Percentiles rank a stretch among this genome's conserved stretches.
Conservation (phyloP, 768 basidiomycete species). For the Tephrocybe sp. region DNA sequence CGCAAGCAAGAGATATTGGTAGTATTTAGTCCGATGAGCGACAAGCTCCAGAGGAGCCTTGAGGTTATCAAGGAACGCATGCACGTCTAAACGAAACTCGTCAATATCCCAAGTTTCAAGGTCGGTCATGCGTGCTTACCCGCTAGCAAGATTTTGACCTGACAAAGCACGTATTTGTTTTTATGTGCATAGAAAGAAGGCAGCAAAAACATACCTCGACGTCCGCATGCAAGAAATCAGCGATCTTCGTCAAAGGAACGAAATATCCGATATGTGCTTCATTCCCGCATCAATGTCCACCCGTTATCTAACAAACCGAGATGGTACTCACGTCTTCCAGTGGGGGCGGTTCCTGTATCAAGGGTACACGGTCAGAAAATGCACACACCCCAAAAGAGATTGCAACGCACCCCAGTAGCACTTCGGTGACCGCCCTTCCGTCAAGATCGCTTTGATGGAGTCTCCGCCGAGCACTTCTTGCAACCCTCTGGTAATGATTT, state of each 20-base stretch:
- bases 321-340: slow-evolving; percentile 80
- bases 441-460: slow-evolving; percentile 74
- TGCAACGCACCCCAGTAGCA: slow-evolving; percentile 85
- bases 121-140: slow-evolving; percentile 38
- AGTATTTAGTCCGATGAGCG: slow-evolving; percentile 85
- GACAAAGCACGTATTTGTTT: background rate
- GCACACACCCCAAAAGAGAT: slow-evolving; percentile 7
- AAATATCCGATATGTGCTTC: slow-evolving; percentile 97
- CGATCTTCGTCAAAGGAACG: slow-evolving; percentile 91
- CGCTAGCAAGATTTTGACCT: slow-evolving; percentile 82
- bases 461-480: slow-evolving; percentile 90
- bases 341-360: slow-evolving; percentile 81
- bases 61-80: slow-evolving; percentile 96
- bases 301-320: background rate
- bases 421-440: slow-evolving; percentile 74
- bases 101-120: background rate
- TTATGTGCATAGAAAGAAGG: background rate
- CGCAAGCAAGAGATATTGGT: slow-evolving; percentile 75
- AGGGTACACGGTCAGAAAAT: slow-evolving; percentile 6
- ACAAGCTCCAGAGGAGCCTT: slow-evolving; percentile 96
- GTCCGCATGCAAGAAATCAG: slow-evolving; percentile 92
- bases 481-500: slow-evolving; percentile 82
- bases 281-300: slow-evolving; percentile 11
- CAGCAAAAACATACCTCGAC: slow-evolving; percentile 56
- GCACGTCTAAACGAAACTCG: slow-evolving; percentile 71